phyloP scores from a whole-genome alignment of 176 grass and related monocot genomes.

The Dactylis glomerata region DNA sequence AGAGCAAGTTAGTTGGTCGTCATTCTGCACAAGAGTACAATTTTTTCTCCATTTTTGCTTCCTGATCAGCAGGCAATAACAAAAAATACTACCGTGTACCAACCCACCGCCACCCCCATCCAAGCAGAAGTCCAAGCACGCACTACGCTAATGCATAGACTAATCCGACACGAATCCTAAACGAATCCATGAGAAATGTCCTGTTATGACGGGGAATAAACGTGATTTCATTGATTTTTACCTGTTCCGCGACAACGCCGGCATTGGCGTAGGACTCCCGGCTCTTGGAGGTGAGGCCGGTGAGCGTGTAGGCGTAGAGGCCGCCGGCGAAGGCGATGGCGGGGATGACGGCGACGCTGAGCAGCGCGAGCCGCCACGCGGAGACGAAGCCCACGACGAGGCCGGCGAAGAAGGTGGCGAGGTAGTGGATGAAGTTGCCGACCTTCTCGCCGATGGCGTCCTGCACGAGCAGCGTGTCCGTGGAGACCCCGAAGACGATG shows the following conservation, averaged over 20 bases:
- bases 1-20: slow-evolving; percentile 20
- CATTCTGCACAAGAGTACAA: slow-evolving; percentile 23
- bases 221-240: slow-evolving; percentile 26
- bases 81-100: slow-evolving; percentile 44
- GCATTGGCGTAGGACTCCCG: slow-evolving; percentile 96
- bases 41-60: slow-evolving; percentile 11
- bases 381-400: slow-evolving; percentile 85
- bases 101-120: slow-evolving; percentile 35
- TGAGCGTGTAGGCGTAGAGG: slow-evolving; percentile 96
- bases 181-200: slow-evolving; percentile 21
- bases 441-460: slow-evolving; percentile 98
- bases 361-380: slow-evolving; percentile 86
- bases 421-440: slow-evolving; percentile 95
- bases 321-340: slow-evolving; percentile 98
- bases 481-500: slow-evolving; percentile 94
- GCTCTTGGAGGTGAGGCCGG: slow-evolving; percentile 91
- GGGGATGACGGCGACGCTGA: slow-evolving; percentile 91
- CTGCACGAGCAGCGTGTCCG: slow-evolving; percentile 92
- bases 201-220: neutral
- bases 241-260: slow-evolving; percentile 89
- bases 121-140: slow-evolving; percentile 33
- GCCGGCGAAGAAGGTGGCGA: slow-evolving; percentile 87
- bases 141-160: slow-evolving; percentile 21
- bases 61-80: slow-evolving; percentile 43
- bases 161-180: slow-evolving; percentile 16